Base-by-base conservation (phyloP, 495 filamentous ascomycete genomes). In the Penicillium manginii region DNA sequence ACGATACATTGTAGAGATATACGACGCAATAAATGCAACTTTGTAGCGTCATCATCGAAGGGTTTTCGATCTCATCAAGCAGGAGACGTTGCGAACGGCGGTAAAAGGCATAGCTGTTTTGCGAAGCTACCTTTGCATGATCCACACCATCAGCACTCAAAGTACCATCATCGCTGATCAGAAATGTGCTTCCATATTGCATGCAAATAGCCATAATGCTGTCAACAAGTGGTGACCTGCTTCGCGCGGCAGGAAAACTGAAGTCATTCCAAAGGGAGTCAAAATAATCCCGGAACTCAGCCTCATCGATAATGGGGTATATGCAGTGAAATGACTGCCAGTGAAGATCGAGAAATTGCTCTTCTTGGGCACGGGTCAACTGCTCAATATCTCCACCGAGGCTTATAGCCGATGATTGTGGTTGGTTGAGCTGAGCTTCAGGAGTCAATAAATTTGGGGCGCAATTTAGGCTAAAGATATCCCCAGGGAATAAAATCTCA, bases 311-410 rank as follows among this genome's bases (percentile, higher is more conserved):
- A 6, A 84, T 73, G 9, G 59, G 67, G 40, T 43, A 59, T 23
- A 64, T 31, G 14, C 32, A 40, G 58, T 83, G 77, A 54, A 80
- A 81, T 3, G 78, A 72, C 51, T 78, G 70, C 78, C 79, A 84
- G 64, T 75, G 82, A 4, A 81, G 61, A 39, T 61, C 63, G 11
- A 84, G 58, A 46, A 83, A 78, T 40, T 74, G 78, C 37, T 82
- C 80, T 64, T 84, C 81, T 60, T 84, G 77, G 1, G 53, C 9
- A 12, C 45, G 46, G 11, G 52, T 57, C 19, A 71, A 46, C 15
- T 64, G 46, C 29, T 63, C 6, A n/a, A n/a, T n/a, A 10, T n/a
- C 35, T 37, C 35, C 15, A n/a, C 26, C 35, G 35, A 14, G 35
- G 12, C 35, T 3, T 37, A n/a, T 11, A n/a, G 15, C 14, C 0